phyloP scores from a whole-genome alignment of 202 grass and related monocot genomes.

The Setaria viridis region DNA sequence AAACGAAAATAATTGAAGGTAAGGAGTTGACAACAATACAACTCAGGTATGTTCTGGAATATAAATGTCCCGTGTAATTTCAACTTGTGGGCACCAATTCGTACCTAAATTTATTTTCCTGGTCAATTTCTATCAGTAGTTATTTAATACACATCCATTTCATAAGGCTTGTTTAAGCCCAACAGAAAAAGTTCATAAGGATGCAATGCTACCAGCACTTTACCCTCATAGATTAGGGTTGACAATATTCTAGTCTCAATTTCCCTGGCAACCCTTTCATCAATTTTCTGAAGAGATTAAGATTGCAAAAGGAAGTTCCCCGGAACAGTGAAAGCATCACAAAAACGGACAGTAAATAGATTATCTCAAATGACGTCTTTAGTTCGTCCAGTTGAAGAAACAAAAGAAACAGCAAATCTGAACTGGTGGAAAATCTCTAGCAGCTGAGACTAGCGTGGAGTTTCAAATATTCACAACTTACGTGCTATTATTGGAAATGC shows the following conservation, averaged over 20 bases:
- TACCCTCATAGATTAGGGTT: too few relatives aligned
- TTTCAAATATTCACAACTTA: constrained; percentile 62
- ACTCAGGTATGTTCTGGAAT: constrained; percentile 9
- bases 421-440: not conserved
- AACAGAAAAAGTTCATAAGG: too few relatives aligned
- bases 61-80: not conserved
- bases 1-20: not conserved
- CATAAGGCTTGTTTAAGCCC: not conserved
- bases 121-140: not conserved
- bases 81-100: not conserved
- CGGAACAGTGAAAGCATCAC: too few relatives aligned
- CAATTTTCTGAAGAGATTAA: not conserved
- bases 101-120: not conserved
- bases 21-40: not conserved
- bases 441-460: not conserved
- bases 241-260: too few relatives aligned
- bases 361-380: not conserved
- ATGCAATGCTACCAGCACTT: too few relatives aligned
- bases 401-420: not conserved
- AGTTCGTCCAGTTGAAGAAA: constrained; percentile 19
- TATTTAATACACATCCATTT: not conserved
- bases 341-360: not conserved
- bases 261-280: too few relatives aligned
- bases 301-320: too few relatives aligned
- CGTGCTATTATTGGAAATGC: constrained; percentile 59